Percentiles rank a stretch among this genome's conserved stretches.
phyloP scores from a whole-genome alignment of 352 stramenopile genomes.

The Globisporangium solare region DNA sequence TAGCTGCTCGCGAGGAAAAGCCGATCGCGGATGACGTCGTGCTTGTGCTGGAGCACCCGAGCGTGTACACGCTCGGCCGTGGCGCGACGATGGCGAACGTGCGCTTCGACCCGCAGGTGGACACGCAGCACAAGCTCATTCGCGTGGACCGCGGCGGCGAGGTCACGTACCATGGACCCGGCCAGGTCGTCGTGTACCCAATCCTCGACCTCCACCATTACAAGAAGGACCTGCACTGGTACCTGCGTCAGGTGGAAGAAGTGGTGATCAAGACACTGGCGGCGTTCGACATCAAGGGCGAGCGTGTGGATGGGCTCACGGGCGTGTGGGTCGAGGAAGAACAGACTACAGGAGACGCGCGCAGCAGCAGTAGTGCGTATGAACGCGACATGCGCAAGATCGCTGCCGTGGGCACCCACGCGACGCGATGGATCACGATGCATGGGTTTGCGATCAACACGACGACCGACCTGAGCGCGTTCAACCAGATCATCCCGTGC shows the following conservation, averaged over 20 bases:
- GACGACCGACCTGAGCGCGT: conserved; percentile 87
- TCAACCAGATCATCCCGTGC: conserved; percentile 96
- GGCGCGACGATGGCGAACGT: conserved; percentile 80
- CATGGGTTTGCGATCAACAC: conserved; percentile 98
- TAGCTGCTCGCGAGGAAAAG: conserved; percentile 33
- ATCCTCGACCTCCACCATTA: conserved; percentile 94
- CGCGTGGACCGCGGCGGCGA: conserved; percentile 98
- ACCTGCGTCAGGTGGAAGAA: conserved; percentile 94
- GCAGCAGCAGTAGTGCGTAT: conserved; percentile 12
- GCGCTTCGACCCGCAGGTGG: conserved; percentile 47
- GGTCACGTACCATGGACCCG: conserved; percentile 98
- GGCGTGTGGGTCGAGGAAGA: conserved; percentile 95
- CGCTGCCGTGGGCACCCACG: conserved; percentile 93
- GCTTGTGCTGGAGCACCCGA: conserved; percentile 92
- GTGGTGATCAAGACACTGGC: conserved; percentile 92
- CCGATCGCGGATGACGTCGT: conserved; percentile 81
- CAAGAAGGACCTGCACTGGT: conserved; percentile 97
- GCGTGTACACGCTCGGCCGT: conserved; percentile 95
- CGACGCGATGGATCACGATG: conserved; percentile 96
- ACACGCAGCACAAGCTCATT: conserved; percentile 85
- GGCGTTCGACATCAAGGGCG: conserved; percentile 82
- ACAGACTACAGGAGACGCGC: conserved; percentile 21
- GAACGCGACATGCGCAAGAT: conserved; percentile 91
- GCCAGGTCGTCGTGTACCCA: conserved; percentile 97
- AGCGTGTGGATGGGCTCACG: conserved; percentile 89